Base-by-base conservation (phyloP, 768 basidiomycete genomes). In the Cyclocybe aegerita region DNA sequence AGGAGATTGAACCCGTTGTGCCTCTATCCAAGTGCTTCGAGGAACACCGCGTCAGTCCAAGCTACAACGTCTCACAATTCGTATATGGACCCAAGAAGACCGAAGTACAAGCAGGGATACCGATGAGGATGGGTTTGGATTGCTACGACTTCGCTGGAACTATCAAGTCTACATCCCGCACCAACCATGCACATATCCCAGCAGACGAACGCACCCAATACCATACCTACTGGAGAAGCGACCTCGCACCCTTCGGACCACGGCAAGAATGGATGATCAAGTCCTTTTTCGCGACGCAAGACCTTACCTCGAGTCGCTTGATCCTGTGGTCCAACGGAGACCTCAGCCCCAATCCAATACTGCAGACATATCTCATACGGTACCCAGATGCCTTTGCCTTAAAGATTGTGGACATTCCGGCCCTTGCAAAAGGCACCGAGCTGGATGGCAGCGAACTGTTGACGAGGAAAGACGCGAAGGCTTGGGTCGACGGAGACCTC, bases 401-500 rank as follows among this genome's bases (percentile, higher is more conserved):
- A 50, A 76, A 80, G 35, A 67, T 83, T 16, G 89, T 89, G 41
- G 80, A 95, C 64, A 82, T 93, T 40, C 66, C 69, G 4, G 53
- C 50, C 16, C 70, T 98, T 49, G 91, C 93, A 23, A 73, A 59
- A 23, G 89, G 89, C 0, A 99, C 96, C 9, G 81, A 79, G 44
- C 73, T 98, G 54, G 81, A 90, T 31, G 86, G 83, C 7, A 86
- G 80, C 52, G 57, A 65, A 38, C 62, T 89, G 53, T 65, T 96
- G 52, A 67, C 66, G 6, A 69, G 78, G 49, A 73, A 81, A 47
- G 96, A 98, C 63, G 67, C 73, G 56, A 87, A 86, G 65, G 96
- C 93, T 6, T 98, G 95, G 96, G 74, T 97, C 23, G 96, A 98
- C 59, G 94, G 96, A 0, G 96, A 98, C 65, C 77, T 97, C 49